A percentile compares a stretch with the other conserved stretches of the same genome.
These are phyloP conservation scores for Pyricularia pennisetigena DNA, from an alignment of 2,329 filamentous ascomycete species.

Conservation along the genomic window DNA sequence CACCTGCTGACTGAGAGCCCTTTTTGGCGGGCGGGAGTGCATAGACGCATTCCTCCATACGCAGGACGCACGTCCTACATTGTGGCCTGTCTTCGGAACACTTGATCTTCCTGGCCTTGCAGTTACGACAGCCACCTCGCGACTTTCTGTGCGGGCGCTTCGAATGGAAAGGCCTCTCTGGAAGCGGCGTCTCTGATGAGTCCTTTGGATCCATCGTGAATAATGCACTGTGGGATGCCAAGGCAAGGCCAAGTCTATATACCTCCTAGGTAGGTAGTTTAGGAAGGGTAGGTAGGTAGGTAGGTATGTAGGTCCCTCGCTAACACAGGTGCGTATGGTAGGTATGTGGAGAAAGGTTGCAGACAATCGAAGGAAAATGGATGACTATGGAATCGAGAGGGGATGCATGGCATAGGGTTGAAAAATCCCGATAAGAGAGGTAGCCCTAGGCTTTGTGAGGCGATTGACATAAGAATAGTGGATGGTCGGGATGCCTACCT, in stretches of 20 bases:
- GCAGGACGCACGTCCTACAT: conserved; percentile 13
- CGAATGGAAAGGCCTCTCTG: conserved; percentile 25
- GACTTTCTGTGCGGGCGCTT: conserved; percentile 39
- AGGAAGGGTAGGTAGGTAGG: no score
- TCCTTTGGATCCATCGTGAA: background rate
- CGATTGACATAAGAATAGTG: background rate
- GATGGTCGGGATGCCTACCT: background rate
- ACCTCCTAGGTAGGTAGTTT: no score
- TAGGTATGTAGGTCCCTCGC: no score
- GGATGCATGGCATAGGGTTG: background rate
- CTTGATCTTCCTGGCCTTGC: conserved; percentile 34
- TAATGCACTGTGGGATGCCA: background rate
- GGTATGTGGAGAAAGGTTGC: background rate
- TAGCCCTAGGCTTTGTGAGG: background rate
- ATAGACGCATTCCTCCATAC: conserved; percentile 34
- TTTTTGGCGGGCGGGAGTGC: conserved; percentile 9
- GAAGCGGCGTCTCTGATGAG: background rate
- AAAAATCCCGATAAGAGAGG: background rate
- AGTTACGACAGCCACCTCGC: conserved; percentile 26
- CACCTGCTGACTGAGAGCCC: background rate
- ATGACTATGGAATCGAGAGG: background rate
- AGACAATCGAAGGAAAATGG: background rate
- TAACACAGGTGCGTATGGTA: background rate
- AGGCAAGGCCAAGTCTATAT: background rate
- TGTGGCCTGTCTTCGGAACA: conserved; percentile 25